A percentile compares a stretch with the other conserved stretches of the same genome.
phyloP scores from a whole-genome alignment of 2,329 filamentous ascomycete genomes.

The Botryotinia narcissicola region DNA sequence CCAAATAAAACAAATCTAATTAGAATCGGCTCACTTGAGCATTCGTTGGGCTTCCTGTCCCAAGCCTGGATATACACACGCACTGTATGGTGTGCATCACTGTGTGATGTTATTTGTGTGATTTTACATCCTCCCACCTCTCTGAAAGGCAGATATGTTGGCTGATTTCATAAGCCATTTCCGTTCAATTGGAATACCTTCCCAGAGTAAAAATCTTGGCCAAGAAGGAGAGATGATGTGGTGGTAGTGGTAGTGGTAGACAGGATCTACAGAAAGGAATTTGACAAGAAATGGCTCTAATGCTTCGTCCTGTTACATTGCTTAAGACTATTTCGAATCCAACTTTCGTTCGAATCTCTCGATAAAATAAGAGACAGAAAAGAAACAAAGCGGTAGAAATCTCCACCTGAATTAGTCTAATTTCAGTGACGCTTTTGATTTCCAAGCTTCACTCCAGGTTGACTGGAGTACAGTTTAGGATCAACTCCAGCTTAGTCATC shows the following conservation, averaged over 20 bases:
- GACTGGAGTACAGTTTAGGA: neutral
- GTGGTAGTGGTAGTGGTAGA: rapidly evolving
- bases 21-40: neutral
- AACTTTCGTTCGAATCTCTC: neutral
- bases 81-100: neutral
- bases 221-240: neutral
- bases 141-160: neutral
- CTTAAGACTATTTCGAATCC: neutral
- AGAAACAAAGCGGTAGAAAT: no score
- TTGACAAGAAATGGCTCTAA: neutral
- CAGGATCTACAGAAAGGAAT: neutral
- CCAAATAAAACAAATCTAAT: no score
- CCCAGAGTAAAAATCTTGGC: neutral
- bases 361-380: neutral
- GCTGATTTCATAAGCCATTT: neutral
- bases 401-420: neutral
- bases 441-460: neutral
- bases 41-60: neutral
- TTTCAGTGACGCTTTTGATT: neutral
- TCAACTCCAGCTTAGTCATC: neutral
- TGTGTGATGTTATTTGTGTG: neutral
- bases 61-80: neutral
- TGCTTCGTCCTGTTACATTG: neutral
- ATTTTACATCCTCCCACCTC: no score
- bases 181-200: neutral